phyloP scores from a whole-genome alignment of 2,329 filamentous ascomycete species.

The Plectosphaerella cucumerina region DNA sequence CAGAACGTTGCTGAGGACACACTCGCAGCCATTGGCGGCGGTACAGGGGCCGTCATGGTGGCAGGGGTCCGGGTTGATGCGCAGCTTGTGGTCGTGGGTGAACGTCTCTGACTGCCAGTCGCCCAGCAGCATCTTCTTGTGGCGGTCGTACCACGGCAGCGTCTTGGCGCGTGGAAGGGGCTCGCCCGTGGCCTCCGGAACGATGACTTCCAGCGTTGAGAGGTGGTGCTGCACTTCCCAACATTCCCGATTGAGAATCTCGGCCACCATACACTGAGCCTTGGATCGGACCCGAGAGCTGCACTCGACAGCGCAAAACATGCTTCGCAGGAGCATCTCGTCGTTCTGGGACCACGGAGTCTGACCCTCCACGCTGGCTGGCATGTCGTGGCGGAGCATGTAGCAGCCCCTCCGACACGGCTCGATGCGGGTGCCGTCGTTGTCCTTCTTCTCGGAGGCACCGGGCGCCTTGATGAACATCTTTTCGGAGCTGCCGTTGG shows the following conservation, averaged over 20 bases:
- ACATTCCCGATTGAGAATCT: constrained; percentile 47
- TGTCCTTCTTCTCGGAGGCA: neutral
- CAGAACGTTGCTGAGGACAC: constrained; percentile 55
- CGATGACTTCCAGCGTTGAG: constrained; percentile 30
- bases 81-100: constrained; percentile 50
- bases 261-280: constrained; percentile 45
- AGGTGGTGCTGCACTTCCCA: constrained; percentile 45
- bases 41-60: constrained; percentile 66
- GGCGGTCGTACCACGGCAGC: constrained; percentile 53
- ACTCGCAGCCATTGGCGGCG: constrained; percentile 52
- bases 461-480: neutral
- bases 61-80: constrained; percentile 61
- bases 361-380: neutral
- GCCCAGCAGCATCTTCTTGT: constrained; percentile 47
- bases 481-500: constrained; percentile 8
- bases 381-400: neutral
- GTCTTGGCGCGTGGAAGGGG: constrained; percentile 34
- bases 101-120: constrained; percentile 54
- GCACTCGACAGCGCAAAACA: constrained; percentile 36
- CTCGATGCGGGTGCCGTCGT: constrained; percentile 1
- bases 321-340: constrained; percentile 40
- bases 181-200: constrained; percentile 19
- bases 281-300: constrained; percentile 34
- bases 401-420: constrained; percentile 4
- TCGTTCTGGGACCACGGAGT: constrained; percentile 44